A percentile compares a stretch with the other conserved stretches of the same genome.
Conservation (phyloP, 108 stramenopile species). For the Nitzschia sp. region DNA sequence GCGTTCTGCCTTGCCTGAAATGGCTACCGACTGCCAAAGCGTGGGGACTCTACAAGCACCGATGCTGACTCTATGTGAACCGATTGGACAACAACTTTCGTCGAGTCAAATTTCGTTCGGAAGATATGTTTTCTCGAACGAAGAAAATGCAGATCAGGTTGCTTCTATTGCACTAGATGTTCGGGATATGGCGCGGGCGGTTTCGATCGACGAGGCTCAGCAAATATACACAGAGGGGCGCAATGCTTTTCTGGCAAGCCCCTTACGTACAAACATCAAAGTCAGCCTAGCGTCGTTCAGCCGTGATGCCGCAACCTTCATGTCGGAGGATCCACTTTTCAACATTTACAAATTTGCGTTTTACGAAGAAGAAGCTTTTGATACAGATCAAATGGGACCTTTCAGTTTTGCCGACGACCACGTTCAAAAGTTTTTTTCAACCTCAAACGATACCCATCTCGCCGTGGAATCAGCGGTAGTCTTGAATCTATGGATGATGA, state of each 20-base stretch:
- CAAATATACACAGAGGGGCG: conserved; percentile 49
- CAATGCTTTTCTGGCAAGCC: conserved; percentile 18
- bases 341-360: conserved; percentile 73
- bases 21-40: conserved; percentile 30
- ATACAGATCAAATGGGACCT: conserved; percentile 28
- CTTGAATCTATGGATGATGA: conserved; percentile 67
- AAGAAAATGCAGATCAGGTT: conserved; percentile 15
- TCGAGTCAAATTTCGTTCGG: conserved; percentile 29
- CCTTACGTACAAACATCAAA: conserved; percentile 42
- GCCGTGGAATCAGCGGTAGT: conserved; percentile 71
- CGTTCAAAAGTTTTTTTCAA: conserved; percentile 44
- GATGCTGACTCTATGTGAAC: conserved; percentile 18
- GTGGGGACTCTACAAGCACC: conserved; percentile 30
- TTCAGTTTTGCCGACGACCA: conserved; percentile 66
- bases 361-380: conserved; percentile 57
- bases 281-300: conserved; percentile 32
- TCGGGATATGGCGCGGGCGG: conserved; percentile 33
- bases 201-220: conserved; percentile 34
- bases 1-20: conserved; percentile 22
- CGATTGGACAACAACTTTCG: background rate
- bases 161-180: conserved; percentile 44
- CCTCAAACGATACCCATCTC: conserved; percentile 39
- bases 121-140: conserved; percentile 36
- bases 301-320: conserved; percentile 10
- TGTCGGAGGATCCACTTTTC: conserved; percentile 67